These are phyloP conservation scores for Brassica hybrid DNA, from an alignment of 441 rosid genomes.

Conservation along the genomic window DNA sequence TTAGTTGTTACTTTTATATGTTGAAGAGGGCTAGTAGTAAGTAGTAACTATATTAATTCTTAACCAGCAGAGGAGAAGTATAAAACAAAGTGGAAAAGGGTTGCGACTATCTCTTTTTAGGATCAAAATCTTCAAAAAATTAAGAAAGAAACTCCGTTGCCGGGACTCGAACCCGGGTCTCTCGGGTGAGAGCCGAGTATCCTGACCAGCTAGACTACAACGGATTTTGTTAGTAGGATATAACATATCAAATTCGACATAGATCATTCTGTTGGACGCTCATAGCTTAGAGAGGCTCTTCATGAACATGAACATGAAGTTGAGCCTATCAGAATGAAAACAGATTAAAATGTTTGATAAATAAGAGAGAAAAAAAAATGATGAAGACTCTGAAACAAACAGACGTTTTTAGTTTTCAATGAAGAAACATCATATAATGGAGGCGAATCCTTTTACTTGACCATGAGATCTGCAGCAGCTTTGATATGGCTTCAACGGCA, in stretches of 20 bases:
- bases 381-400: background rate
- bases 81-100: no score
- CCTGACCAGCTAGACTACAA: constrained; percentile 98
- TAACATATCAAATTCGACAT: no score
- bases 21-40: no score
- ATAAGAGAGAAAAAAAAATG: background rate
- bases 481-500: constrained; percentile 67
- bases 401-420: constrained; percentile 71
- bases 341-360: background rate
- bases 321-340: constrained; percentile 38
- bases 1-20: no score
- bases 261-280: no score
- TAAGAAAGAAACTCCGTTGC: constrained; percentile 57
- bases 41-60: no score
- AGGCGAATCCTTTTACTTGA: constrained; percentile 86
- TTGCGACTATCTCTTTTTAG: no score
- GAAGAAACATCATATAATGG: constrained; percentile 57
- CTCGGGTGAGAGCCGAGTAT: constrained; percentile 99
- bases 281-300: no score
- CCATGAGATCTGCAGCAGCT: constrained; percentile 67
- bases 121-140: no score
- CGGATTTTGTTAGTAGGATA: constrained; percentile 36
- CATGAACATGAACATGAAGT: no score
- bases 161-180: constrained; percentile 94
- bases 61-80: no score